Evolutionary conservation across 768 basidiomycete species (phyloP), one percentile per base, ranked within the genome.

Genomic region (Solioccasus polychromus): DNA sequence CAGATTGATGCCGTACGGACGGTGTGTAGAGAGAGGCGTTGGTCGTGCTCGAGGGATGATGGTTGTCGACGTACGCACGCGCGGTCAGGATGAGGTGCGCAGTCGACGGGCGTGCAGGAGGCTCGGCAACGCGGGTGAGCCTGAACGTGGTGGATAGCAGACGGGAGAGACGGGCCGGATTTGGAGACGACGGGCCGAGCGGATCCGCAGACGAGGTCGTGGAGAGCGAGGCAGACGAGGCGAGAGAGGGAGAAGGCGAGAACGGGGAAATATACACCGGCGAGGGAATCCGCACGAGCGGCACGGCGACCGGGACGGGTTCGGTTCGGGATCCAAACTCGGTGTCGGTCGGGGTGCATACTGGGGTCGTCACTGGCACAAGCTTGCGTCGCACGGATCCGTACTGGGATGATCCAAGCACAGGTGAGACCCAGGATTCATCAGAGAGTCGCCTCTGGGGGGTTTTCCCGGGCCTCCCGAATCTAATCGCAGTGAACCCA

Each of bases 391-490:
- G 39, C 14, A 55, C 31, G 35, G 14, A 41, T 11, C 34, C 34
- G 32, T 50, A 49, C 12, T 28, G n/a, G n/a, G n/a, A n/a, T n/a
- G n/a, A n/a, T n/a, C n/a, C n/a, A 17, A 60, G 46, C 4, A 15
- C 4, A 0, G 55, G 59, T 0, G 59, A 54, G 42, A 60, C 59
- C 59, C 59, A 60, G 5, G 59, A 60, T 14, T 60, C 59, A 20
- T 60, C 51, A 1, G 59, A 60, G 18, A 61, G 56, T n/a, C 59
- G 56, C 19, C 38, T 55, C 58, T 46, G 40, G 51, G 46, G 34
- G 11, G 32, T 4, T 32, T 17, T 8, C n/a, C n/a, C n/a, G 3
- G 49, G 23, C n/a, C 29, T 44, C 5, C 34, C 30, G 31, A 46
- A 38, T 17, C 41, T 26, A 25, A 55, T 39, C 6, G 39, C 23